These are phyloP conservation scores for Salvia hispanica DNA, from an alignment of 257 asterid species.

Conservation along the genomic window DNA sequence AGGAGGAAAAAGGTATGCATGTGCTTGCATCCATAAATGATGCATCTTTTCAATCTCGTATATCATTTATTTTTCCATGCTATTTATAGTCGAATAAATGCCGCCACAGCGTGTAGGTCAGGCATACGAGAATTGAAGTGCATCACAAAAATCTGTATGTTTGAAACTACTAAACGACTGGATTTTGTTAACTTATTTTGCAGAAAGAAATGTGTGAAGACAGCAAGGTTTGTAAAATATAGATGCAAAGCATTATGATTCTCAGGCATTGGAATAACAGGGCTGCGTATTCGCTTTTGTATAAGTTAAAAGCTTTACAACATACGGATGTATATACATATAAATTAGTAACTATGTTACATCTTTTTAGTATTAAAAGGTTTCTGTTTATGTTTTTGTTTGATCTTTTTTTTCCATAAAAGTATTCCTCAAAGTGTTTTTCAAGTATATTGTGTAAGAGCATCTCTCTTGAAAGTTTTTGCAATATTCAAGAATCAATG, in stretches of 20 bases:
- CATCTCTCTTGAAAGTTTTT: too few species aligned
- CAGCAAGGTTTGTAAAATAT: constrained; percentile 64
- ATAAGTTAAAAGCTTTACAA: background rate
- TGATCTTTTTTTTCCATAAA: background rate
- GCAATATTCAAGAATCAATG: too few species aligned
- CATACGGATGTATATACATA: background rate
- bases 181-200: constrained; percentile 7
- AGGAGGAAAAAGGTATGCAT: constrained; percentile 69
- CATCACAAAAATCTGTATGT: background rate
- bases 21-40: constrained; percentile 6
- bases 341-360: background rate
- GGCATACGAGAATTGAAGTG: background rate
- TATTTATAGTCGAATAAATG: background rate
- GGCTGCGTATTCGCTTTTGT: background rate
- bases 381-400: background rate
- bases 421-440: background rate
- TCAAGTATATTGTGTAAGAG: background rate
- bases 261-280: background rate
- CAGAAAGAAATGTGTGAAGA: constrained; percentile 62
- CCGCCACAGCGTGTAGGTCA: background rate
- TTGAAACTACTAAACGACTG: background rate
- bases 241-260: constrained; percentile 26
- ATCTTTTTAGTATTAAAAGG: background rate
- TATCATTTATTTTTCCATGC: too few species aligned
- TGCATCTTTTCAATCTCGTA: background rate